A percentile compares a stretch with the other conserved stretches of the same genome.
These are phyloP conservation scores for Cetradonia linearis DNA, from an alignment of 495 filamentous ascomycete species.

Conservation along the genomic window DNA sequence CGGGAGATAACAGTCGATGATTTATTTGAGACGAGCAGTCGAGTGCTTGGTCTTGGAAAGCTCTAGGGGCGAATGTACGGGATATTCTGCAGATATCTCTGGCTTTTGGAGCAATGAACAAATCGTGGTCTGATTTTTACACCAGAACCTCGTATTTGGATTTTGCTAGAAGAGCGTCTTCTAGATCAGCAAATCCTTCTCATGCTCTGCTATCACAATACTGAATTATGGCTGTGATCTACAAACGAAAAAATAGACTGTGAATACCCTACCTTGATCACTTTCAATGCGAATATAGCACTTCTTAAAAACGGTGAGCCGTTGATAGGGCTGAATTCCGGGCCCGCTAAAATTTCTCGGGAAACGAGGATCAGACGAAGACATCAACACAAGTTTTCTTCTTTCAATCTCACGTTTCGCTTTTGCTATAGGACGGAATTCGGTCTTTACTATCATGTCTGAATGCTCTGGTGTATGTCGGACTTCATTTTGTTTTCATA, in stretches of 20 bases:
- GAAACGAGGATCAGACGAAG: not conserved
- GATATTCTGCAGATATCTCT: not conserved
- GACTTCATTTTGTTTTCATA: not conserved
- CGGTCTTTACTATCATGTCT: not conserved
- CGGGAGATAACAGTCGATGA: slow-evolving; percentile 3
- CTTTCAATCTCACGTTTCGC: not conserved
- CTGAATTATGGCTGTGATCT: too few species aligned
- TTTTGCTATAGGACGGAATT: not conserved
- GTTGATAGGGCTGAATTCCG: slow-evolving; percentile 12
- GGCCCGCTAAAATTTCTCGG: not conserved
- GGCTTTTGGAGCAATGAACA: not conserved
- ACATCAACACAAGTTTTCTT: not conserved
- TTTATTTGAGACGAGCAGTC: not conserved
- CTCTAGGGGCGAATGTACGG: not conserved
- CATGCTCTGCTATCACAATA: not conserved
- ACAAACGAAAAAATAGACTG: too few species aligned
- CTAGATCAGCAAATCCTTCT: not conserved
- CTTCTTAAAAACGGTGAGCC: not conserved
- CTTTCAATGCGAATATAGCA: not conserved
- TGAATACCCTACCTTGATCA: not conserved
- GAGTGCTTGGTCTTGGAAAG: not conserved
- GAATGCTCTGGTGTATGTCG: not conserved
- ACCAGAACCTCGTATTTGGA: not conserved
- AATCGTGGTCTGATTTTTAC: not conserved
- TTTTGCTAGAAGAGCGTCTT: not conserved